These are phyloP conservation scores for Penicillium griseofulvum DNA, from an alignment of 2,329 filamentous ascomycete genomes.

Conservation along the genomic window DNA sequence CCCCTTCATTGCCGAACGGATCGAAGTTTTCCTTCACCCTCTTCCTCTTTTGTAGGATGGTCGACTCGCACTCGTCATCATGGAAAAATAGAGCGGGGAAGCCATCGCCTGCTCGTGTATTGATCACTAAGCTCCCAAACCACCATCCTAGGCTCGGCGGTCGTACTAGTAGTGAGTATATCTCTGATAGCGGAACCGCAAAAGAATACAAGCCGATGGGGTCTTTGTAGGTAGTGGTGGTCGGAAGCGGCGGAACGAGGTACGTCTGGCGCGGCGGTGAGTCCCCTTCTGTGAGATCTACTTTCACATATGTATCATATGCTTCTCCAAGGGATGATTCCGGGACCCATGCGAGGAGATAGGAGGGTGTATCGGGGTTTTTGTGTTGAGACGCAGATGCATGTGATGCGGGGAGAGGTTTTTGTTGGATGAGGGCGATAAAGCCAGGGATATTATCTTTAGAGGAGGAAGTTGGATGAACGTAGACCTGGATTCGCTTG, in stretches of 20 bases:
- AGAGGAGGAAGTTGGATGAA: conserved; percentile 86
- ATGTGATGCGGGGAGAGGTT: conserved; percentile 47
- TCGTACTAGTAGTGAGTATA: conserved; percentile 86
- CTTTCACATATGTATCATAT: conserved; percentile 88
- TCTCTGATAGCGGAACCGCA: conserved; percentile 80
- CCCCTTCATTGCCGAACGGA: conserved; percentile 76
- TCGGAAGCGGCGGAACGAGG: conserved; percentile 87
- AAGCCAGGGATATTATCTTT: conserved; percentile 97
- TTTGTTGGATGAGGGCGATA: conserved; percentile 89
- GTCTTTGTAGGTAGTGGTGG: conserved; percentile 71
- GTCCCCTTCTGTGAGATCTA: conserved; percentile 79
- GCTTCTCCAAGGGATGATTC: conserved; percentile 84
- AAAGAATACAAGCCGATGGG: conserved; percentile 82
- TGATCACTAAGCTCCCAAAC: conserved; percentile 95
- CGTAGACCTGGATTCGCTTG: conserved; percentile 67
- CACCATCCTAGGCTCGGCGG: conserved; percentile 96
- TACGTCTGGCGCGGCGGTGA: conserved; percentile 81
- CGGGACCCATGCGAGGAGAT: conserved; percentile 89
- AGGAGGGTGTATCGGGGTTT: conserved; percentile 60
- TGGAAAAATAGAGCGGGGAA: conserved; percentile 98
- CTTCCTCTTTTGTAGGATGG: conserved; percentile 89
- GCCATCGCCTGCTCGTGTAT: conserved; percentile 83
- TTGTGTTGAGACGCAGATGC: conserved; percentile 42
- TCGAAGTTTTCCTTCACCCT: conserved; percentile 81
- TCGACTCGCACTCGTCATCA: conserved; percentile 93